Percentiles rank a stretch among this genome's conserved stretches.
Conservation (phyloP, 805 yeast genomes). For the Middelhovenomyces tepae region DNA sequence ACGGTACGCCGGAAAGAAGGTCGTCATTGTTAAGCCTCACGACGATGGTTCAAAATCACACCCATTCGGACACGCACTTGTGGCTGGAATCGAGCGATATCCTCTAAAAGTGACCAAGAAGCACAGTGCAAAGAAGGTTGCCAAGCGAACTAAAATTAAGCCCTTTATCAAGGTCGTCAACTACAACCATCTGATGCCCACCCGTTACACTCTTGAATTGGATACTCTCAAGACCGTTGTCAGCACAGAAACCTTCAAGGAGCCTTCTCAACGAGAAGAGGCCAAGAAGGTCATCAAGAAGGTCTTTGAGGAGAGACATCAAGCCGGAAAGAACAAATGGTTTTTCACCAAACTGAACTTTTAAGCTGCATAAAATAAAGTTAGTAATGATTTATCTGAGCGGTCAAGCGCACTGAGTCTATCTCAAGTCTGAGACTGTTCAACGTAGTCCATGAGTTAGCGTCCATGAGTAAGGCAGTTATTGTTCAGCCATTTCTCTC, state of each 20-base stretch:
- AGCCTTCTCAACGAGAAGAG: slow-evolving; percentile 97
- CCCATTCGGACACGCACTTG: slow-evolving; percentile 99
- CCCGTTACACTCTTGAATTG: slow-evolving; percentile 97
- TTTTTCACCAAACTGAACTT: slow-evolving; percentile 96
- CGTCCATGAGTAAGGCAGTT: no score
- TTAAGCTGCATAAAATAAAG: slow-evolving; percentile 43
- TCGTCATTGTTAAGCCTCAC: slow-evolving; percentile 95
- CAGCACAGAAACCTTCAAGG: slow-evolving; percentile 87
- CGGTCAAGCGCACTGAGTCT: no score
- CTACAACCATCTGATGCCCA: slow-evolving; percentile 99
- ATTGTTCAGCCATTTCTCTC: no score
- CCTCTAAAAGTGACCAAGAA: slow-evolving; percentile 94
- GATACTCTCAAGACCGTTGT: slow-evolving; percentile 89
- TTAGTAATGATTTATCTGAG: no score
- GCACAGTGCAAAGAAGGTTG: slow-evolving; percentile 92
- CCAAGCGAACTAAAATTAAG: slow-evolving; percentile 96
- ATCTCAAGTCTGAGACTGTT: no score
- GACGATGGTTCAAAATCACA: slow-evolving; percentile 98
- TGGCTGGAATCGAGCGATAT: slow-evolving; percentile 98
- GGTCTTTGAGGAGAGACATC: slow-evolving; percentile 99
- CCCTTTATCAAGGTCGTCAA: slow-evolving; percentile 98
- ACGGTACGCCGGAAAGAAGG: slow-evolving; percentile 99
- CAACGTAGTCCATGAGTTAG: no score
- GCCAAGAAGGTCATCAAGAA: slow-evolving; percentile 98
- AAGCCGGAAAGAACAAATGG: slow-evolving; percentile 99